Base-by-base conservation (phyloP, 2,329 filamentous ascomycete genomes). In the Fonsecaea erecta region DNA sequence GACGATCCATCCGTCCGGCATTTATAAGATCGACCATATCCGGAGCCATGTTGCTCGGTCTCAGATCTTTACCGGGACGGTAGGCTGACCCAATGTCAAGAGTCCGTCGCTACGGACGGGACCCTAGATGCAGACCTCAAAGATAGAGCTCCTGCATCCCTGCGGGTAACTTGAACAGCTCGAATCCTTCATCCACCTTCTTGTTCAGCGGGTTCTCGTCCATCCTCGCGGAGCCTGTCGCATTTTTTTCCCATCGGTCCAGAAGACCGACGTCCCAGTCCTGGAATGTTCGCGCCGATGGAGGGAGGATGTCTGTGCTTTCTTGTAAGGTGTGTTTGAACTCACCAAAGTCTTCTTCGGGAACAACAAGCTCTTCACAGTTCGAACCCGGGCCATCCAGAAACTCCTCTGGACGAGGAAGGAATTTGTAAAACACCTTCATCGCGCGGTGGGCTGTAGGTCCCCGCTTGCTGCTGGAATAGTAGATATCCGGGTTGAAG, bases 401-500 rank as follows among this genome's bases (percentile, higher is more conserved):
- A n/a, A 77, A 68, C 21, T 66, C 70, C 24, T 75, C 75, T 5
- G 75, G 74, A 62, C 80, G 71, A 0, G 63, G 52, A 1, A 75
- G 62, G 1, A 69, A 56, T 67, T 83, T 78, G 72, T 82, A 88
- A 63, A 88, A 81, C 21, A 87, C 76, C 69, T 88, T 88, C 76
- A 85, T 80, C 1, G 84, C 84, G n/a, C 83, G 80, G 54, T 77
- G 76, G 2, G 75, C 71, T 51, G 80, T 76, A 8, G 65, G 68
- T 3, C 65, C 67, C 16, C 68, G 64, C 48, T 58, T 66, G 18
- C 81, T 82, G 9, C 79, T 83, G 1, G 86, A 86, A 68, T 86
- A 84, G 57, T 80, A 80, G 46, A 88, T 78, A 64, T 86, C 82
- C 0, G 85, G 84, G 7, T 86, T 86, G 75, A 88, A 88, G 60